Base-by-base conservation (phyloP, 2,329 filamentous ascomycete species). In the Xylaria polymorpha region DNA sequence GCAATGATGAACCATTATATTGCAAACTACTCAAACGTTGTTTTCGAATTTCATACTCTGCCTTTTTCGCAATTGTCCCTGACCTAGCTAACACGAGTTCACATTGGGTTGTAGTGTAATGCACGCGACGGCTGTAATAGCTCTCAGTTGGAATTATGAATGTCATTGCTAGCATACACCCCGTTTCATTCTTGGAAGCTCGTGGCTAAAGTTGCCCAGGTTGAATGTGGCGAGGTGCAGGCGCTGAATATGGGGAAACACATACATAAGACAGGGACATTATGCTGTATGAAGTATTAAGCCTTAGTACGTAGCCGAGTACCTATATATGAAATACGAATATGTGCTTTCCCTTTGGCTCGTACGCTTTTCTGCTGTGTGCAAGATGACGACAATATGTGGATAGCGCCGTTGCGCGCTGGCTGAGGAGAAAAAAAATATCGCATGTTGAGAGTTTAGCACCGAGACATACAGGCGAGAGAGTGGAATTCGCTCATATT, bases 1-100 rank as follows among this genome's bases (percentile, higher is more conserved):
- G 32, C 61, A 67, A 64, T 62, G 55, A 64, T 60, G 43, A 64
- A 65, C 58, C 43, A 50, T 56, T 50, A 20, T 29, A 61, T 51
- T 50, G 18, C 35, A 67, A 14, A 61, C 29, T 32, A 22, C 29
- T 43, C 12, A 14, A 12, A 43, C 12, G 25, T 44, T 29, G 39
- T 55, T 35, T 22, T 57, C 32, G 32, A 7, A 7, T 15, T 48
- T 59, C 10, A 18, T 20, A 9, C 39, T 39, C 15, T 35, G 25
- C 48, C 5, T 53, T 35, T 25, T 51, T 53, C 46, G 44, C 22
- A 20, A 44, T 35, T 25, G 25, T 6, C 37, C 12, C 29, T n/a
- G n/a, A 25, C n/a, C 20, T 25, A 3, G 15, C 29, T 12, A 15
- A 9, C 8, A 6, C 46, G 25, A 18, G 39, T 48, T 39, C 22